Conservation (phyloP, 768 basidiomycete genomes). For the Leucocoprinus leucothites region DNA sequence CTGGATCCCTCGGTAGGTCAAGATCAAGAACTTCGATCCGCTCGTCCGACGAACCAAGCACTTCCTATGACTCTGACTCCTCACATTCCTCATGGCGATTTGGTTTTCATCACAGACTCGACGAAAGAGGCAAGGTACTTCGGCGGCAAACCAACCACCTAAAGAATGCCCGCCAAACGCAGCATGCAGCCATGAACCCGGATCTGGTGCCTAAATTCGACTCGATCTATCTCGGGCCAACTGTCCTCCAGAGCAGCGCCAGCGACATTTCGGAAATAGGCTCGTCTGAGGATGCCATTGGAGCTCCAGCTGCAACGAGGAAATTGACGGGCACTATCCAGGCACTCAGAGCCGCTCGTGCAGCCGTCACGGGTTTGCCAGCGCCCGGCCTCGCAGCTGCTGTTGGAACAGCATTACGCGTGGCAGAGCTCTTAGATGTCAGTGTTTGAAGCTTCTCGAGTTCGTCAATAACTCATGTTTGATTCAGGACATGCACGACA, state of each 20-base stretch:
- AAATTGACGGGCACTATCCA: conserved; percentile 1
- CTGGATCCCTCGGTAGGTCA: not conserved
- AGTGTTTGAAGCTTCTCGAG: not conserved
- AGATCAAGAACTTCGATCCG: not conserved
- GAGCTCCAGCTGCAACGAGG: not conserved
- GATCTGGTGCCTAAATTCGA: not conserved
- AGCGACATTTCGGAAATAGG: not conserved
- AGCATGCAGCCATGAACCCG: too few species aligned
- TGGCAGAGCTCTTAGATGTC: conserved; percentile 2
- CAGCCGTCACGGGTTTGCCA: not conserved
- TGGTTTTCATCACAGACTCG: not conserved
- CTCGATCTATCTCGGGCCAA: not conserved
- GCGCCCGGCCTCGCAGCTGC: conserved; percentile 2
- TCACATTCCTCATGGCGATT: not conserved
- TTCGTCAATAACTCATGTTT: not conserved
- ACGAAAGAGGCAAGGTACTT: not conserved
- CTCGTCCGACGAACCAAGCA: not conserved
- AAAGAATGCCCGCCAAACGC: too few species aligned
- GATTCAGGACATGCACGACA: conserved; percentile 1
- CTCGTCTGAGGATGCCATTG: not conserved
- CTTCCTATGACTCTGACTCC: not conserved
- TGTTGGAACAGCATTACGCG: not conserved
- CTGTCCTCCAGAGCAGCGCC: too few species aligned
- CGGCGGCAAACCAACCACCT: not conserved
- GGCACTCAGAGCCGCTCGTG: not conserved